Conservation (phyloP, 768 basidiomycete genomes). For the Austroboletus eburneus region DNA sequence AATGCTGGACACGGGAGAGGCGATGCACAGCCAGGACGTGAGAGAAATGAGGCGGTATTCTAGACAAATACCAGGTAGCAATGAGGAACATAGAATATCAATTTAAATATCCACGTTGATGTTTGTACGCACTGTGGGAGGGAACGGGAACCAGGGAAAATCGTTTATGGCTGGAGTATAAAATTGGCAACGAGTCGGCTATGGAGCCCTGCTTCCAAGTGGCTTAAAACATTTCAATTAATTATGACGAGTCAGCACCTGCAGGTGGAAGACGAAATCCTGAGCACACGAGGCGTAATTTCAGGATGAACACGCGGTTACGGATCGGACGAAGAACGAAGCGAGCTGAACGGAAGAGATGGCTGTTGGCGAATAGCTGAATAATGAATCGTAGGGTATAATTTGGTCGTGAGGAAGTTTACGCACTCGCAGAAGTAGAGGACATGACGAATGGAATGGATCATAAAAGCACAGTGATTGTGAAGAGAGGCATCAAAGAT, state of each 20-base stretch:
- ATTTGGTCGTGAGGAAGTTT: slow-evolving; percentile 3
- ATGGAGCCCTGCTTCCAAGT: background rate
- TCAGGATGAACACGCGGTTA: slow-evolving; percentile 1
- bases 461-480: background rate
- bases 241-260: slow-evolving; percentile 1
- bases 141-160: background rate
- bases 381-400: background rate
- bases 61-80: background rate
- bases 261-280: slow-evolving; percentile 2
- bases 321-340: slow-evolving; percentile 4
- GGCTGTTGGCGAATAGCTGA: background rate
- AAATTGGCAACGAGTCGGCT: slow-evolving; percentile 1
- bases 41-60: slow-evolving; percentile 13
- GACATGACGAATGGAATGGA: background rate
- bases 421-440: slow-evolving; percentile 7
- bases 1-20: slow-evolving; percentile 7
- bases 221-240: slow-evolving; percentile 3
- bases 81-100: slow-evolving; percentile 1
- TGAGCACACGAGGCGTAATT: slow-evolving; percentile 8
- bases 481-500: background rate
- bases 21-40: slow-evolving; percentile 14
- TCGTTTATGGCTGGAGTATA: background rate
- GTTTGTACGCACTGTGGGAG: slow-evolving; percentile 12
- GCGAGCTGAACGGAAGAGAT: background rate
- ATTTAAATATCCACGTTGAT: slow-evolving; percentile 6